phyloP scores from a whole-genome alignment of 2,329 filamentous ascomycete species.

The Stagonosporopsis cucurbitacearum region DNA sequence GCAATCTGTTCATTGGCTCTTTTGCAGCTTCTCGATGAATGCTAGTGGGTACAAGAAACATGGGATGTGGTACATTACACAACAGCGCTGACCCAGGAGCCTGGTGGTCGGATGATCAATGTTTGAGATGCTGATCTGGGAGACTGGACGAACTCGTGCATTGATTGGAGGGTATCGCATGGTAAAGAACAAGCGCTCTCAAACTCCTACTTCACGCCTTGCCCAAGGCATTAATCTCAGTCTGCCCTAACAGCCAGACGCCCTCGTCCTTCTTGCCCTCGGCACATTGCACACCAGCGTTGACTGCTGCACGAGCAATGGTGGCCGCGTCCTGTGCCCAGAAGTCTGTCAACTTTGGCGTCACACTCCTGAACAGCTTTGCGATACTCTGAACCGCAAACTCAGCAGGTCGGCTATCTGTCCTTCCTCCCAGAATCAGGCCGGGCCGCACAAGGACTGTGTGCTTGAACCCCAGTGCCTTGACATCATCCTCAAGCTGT shows the following conservation, averaged over 20 bases:
- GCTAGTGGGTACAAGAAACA: background rate
- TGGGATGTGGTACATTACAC: background rate
- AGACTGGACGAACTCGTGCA: background rate
- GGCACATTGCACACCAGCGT: constrained; percentile 14
- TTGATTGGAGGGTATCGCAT: constrained; percentile 8
- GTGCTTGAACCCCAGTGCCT: constrained; percentile 75
- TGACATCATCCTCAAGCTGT: constrained; percentile 81
- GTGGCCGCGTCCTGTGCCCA: constrained; percentile 77
- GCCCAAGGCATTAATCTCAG: constrained; percentile 72
- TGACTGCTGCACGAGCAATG: constrained; percentile 53
- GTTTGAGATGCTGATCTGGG: background rate
- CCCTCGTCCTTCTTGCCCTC: constrained; percentile 59
- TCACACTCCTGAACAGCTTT: constrained; percentile 58
- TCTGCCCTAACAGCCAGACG: constrained; percentile 65
- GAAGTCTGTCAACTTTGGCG: constrained; percentile 61
- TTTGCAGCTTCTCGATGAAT: background rate
- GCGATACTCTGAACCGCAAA: constrained; percentile 63
- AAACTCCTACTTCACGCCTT: constrained; percentile 37
- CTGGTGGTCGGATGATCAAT: background rate
- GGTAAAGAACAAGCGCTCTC: background rate
- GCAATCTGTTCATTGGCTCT: background rate
- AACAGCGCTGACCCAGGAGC: background rate
- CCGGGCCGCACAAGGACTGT: constrained; percentile 78
- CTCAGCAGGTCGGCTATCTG: constrained; percentile 64
- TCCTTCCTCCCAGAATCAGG: constrained; percentile 72